These are phyloP conservation scores for Lasiosphaeriaceae sp. DNA, from an alignment of 495 filamentous ascomycete species.

Conservation along the genomic window DNA sequence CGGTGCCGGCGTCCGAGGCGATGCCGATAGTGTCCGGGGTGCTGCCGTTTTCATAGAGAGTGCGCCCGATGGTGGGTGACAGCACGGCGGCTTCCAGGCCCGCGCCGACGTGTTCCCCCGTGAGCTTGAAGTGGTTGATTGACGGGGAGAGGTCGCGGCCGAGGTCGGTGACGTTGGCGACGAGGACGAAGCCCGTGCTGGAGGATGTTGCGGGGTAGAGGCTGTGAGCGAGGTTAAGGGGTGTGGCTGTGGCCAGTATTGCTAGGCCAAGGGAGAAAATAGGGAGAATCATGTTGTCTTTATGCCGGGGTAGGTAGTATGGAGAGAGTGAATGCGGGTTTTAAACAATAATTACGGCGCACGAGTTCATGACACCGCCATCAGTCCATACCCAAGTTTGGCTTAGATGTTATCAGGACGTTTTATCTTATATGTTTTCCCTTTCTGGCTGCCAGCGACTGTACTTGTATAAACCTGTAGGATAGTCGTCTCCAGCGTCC, in stretches of 20 bases:
- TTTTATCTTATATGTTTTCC: no score
- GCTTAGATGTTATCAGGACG: no score
- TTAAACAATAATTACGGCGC: no score
- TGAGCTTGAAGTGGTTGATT: slow-evolving; percentile 17
- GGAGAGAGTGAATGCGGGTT: no score
- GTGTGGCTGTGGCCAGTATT: background rate
- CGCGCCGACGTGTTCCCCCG: slow-evolving; percentile 18
- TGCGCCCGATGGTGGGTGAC: background rate
- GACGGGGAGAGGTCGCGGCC: slow-evolving; percentile 24
- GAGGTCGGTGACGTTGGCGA: slow-evolving; percentile 24
- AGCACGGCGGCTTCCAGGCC: slow-evolving; percentile 18
- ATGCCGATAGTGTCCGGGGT: slow-evolving; percentile 6
- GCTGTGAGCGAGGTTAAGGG: background rate
- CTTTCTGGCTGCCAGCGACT: no score
- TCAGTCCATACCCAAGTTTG: no score
- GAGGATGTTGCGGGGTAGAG: background rate
- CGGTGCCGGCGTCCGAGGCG: slow-evolving; percentile 7
- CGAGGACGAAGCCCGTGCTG: slow-evolving; percentile 13
- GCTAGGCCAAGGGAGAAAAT: background rate
- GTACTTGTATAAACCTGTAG: no score
- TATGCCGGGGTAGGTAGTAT: no score
- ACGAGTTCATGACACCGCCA: no score
- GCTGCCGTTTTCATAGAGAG: slow-evolving; percentile 24
- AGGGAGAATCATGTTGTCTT: background rate
- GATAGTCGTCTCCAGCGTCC: no score